Evolutionary conservation across 768 basidiomycete genomes (phyloP).

Genomic region (Leccinum boreale): DNA sequence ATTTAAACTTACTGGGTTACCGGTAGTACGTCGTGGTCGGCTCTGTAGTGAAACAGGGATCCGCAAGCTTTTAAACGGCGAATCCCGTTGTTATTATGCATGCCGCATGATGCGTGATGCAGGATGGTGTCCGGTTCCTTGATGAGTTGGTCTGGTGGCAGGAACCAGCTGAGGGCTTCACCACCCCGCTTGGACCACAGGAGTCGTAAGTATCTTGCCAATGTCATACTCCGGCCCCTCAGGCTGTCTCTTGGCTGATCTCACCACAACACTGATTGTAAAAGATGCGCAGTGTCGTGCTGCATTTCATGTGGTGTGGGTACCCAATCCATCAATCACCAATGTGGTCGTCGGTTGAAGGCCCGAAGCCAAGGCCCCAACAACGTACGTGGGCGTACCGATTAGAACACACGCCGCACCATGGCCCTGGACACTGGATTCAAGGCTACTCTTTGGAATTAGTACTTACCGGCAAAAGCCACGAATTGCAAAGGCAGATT

Average conservation of each 20-base stretch:
- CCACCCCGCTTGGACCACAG: slow-evolving; percentile 1
- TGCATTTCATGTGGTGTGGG: slow-evolving; percentile 32
- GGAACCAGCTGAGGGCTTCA: neutral
- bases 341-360: slow-evolving; percentile 31
- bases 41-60: neutral
- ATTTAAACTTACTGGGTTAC: neutral
- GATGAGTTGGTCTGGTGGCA: neutral
- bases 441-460: too few relatives aligned
- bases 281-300: slow-evolving; percentile 31
- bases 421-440: neutral
- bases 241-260: neutral
- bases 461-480: slow-evolving; percentile 9
- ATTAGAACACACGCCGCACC: slow-evolving; percentile 18
- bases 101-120: neutral
- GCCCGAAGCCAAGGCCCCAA: slow-evolving; percentile 25
- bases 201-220: slow-evolving; percentile 2
- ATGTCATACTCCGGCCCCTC: neutral
- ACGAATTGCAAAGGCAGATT: slow-evolving; percentile 23
- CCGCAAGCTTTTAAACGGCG: neutral
- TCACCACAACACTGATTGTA: neutral
- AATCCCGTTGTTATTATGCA: slow-evolving; percentile 2
- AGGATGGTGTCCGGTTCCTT: neutral
- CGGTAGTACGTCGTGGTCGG: neutral
- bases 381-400: slow-evolving; percentile 29
- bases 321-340: slow-evolving; percentile 39